These are phyloP conservation scores for Trichophyton verrucosum DNA, from an alignment of 2,329 filamentous ascomycete genomes.

Conservation along the genomic window DNA sequence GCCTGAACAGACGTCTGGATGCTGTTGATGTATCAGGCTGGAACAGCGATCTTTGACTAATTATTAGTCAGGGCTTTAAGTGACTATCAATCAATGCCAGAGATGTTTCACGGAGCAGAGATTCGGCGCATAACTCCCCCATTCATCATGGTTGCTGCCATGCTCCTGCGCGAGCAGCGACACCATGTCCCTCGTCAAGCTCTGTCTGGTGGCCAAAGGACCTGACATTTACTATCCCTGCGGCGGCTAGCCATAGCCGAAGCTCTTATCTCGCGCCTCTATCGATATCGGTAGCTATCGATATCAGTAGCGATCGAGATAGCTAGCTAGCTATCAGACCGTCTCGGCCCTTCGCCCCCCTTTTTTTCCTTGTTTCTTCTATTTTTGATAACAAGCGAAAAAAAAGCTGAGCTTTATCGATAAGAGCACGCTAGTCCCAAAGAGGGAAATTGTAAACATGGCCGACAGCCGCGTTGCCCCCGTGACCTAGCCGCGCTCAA, in stretches of 20 bases:
- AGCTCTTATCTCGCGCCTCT: not conserved
- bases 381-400: not conserved
- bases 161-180: not conserved
- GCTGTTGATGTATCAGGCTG: not conserved
- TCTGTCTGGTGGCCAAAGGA: not conserved
- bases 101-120: not conserved
- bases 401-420: conserved; percentile 25
- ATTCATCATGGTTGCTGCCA: not conserved
- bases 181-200: not conserved
- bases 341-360: not conserved
- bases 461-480: conserved; percentile 18
- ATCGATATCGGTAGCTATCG: not conserved
- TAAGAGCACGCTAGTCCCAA: conserved; percentile 28
- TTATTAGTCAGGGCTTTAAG: not conserved
- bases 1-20: not conserved
- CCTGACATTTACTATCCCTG: not conserved
- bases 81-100: not conserved
- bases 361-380: not conserved
- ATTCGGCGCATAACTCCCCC: not conserved
- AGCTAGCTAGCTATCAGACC: not conserved
- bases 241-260: not conserved
- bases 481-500: conserved; percentile 1
- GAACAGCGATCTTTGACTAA: too few species aligned
- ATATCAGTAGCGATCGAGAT: not conserved
- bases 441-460: conserved; percentile 27